phyloP scores from a whole-genome alignment of 345 rosid species.

The Bruguiera parviflora region DNA sequence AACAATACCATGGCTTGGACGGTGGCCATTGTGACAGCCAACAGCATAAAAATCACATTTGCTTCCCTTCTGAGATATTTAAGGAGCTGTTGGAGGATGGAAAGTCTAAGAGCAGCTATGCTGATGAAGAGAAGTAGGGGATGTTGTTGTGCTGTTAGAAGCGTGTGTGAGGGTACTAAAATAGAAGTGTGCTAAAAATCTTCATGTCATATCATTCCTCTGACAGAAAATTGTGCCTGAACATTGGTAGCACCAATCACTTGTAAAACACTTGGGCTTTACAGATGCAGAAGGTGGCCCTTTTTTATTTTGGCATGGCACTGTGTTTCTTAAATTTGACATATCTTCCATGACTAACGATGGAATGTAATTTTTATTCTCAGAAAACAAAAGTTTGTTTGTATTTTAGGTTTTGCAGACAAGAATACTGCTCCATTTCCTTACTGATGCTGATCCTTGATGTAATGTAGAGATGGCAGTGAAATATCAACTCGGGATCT shows the following conservation, averaged over 20 bases:
- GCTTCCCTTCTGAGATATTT: too few relatives aligned
- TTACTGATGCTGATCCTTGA: constrained; percentile 17
- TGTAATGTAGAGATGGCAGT: constrained; percentile 54
- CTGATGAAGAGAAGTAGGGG: too few relatives aligned
- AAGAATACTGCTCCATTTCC: neutral
- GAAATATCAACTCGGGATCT: constrained; percentile 90
- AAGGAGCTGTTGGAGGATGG: too few relatives aligned
- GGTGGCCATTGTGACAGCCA: too few relatives aligned
- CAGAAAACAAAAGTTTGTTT: too few relatives aligned
- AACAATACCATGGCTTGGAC: too few relatives aligned
- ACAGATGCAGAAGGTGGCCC: neutral
- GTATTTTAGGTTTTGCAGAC: too few relatives aligned
- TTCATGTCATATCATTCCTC: too few relatives aligned
- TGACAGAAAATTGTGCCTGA: neutral
- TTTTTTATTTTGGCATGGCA: neutral
- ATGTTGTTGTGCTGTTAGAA: too few relatives aligned
- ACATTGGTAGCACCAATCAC: neutral
- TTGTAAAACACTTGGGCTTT: neutral
- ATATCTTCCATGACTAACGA: neutral
- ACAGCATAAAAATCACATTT: too few relatives aligned
- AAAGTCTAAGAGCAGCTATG: too few relatives aligned
- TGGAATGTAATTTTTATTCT: neutral
- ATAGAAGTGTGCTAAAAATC: neutral
- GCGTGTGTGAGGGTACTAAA: too few relatives aligned
- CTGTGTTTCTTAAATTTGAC: neutral